These are phyloP conservation scores for Botrytis squamosa DNA, from an alignment of 2,329 filamentous ascomycete species.

Conservation along the genomic window DNA sequence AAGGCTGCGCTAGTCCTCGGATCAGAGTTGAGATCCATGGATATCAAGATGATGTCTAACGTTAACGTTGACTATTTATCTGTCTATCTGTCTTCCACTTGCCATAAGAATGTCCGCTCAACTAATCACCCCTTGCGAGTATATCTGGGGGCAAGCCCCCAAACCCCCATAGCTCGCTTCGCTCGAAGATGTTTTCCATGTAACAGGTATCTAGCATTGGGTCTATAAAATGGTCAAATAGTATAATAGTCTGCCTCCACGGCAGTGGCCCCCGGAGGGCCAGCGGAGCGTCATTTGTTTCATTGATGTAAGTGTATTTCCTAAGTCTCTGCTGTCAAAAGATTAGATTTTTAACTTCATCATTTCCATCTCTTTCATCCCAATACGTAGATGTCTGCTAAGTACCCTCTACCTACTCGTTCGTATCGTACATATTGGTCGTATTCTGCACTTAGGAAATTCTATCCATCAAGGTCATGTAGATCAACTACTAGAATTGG, in stretches of 20 bases:
- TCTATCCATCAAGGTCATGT: not conserved
- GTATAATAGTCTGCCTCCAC: not conserved
- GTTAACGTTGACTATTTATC: no score
- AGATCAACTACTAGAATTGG: not conserved
- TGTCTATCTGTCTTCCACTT: not conserved
- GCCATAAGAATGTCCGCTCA: not conserved
- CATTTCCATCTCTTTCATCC: not conserved
- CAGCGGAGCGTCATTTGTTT: not conserved
- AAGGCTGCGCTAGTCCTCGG: not conserved
- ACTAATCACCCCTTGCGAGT: not conserved
- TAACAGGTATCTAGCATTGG: not conserved
- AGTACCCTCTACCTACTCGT: not conserved
- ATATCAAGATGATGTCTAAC: not conserved
- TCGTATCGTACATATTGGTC: no score
- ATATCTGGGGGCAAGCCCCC: not conserved
- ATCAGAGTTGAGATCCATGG: not conserved
- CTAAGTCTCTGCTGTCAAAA: not conserved
- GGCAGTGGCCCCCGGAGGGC: not conserved
- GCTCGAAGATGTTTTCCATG: not conserved
- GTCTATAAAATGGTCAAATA: not conserved
- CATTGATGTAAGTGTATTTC: not conserved
- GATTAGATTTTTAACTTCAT: not conserved
- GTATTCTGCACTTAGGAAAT: not conserved
- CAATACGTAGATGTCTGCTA: not conserved
- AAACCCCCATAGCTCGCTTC: not conserved